Conservation (phyloP, 495 filamentous ascomycete species). For the Tuber borchii region DNA sequence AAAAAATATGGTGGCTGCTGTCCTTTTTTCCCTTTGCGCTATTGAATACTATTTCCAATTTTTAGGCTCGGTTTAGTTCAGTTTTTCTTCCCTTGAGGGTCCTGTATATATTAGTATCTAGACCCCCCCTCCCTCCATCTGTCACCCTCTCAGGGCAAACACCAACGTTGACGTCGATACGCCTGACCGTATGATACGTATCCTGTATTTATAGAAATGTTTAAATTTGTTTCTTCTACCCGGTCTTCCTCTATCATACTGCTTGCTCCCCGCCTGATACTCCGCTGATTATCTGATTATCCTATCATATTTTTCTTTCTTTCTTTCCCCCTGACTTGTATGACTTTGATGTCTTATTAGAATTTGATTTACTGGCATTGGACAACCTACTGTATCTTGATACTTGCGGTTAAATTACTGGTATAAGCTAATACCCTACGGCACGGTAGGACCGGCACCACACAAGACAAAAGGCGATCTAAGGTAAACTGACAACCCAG, state of each 20-base stretch:
- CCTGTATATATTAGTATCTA: not conserved
- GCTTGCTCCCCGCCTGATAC: not conserved
- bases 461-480: not conserved
- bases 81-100: not conserved
- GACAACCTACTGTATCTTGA: not conserved
- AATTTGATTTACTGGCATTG: not conserved
- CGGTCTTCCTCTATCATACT: not conserved
- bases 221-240: not conserved
- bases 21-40: not conserved
- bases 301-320: not conserved
- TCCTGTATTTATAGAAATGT: not conserved
- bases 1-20: constrained; percentile 1
- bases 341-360: not conserved
- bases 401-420: not conserved
- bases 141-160: not conserved
- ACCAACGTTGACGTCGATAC: not conserved
- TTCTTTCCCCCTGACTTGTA: not conserved
- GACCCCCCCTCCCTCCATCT: not conserved
- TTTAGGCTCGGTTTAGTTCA: not conserved
- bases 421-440: not conserved
- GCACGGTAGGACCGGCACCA: not conserved
- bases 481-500: too few relatives aligned
- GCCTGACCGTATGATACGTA: not conserved
- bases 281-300: not conserved
- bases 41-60: not conserved